A percentile compares a stretch with the other conserved stretches of the same genome.
These are phyloP conservation scores for Erucastrum elatum DNA, from an alignment of 345 rosid genomes.

Conservation along the genomic window DNA sequence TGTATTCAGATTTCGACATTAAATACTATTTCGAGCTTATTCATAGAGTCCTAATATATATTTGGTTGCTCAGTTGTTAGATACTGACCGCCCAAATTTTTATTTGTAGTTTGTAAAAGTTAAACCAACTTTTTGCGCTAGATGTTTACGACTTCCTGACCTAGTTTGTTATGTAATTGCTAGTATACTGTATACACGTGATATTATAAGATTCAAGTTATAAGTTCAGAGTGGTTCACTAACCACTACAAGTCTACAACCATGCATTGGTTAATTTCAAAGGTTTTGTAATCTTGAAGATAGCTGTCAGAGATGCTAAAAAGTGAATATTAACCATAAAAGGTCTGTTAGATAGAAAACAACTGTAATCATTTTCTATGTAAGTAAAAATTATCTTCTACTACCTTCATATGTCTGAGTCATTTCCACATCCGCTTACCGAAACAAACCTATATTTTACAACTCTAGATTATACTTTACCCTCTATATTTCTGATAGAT, in stretches of 20 bases:
- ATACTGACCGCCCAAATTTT: neutral
- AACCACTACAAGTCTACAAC: neutral
- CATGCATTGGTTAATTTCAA: neutral
- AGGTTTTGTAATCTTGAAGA: neutral
- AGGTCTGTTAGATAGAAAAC: neutral
- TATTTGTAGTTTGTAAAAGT: too few relatives aligned
- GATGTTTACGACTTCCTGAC: neutral
- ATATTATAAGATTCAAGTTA: neutral
- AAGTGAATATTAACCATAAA: neutral
- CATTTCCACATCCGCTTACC: neutral
- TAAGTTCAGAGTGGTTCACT: neutral
- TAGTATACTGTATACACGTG: neutral
- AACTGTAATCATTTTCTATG: neutral
- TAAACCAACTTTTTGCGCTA: neutral
- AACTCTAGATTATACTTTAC: neutral
- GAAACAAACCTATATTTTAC: neutral
- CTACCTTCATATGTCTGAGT: neutral
- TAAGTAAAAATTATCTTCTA: neutral
- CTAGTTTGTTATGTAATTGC: neutral
- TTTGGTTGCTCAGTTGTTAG: neutral
- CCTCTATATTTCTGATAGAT: neutral
- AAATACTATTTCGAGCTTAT: neutral
- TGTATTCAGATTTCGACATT: neutral
- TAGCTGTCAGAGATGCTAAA: neutral
- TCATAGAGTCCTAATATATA: neutral